Conservation (phyloP, 208 protist genomes). For the Trypanosomatidae sp. region DNA sequence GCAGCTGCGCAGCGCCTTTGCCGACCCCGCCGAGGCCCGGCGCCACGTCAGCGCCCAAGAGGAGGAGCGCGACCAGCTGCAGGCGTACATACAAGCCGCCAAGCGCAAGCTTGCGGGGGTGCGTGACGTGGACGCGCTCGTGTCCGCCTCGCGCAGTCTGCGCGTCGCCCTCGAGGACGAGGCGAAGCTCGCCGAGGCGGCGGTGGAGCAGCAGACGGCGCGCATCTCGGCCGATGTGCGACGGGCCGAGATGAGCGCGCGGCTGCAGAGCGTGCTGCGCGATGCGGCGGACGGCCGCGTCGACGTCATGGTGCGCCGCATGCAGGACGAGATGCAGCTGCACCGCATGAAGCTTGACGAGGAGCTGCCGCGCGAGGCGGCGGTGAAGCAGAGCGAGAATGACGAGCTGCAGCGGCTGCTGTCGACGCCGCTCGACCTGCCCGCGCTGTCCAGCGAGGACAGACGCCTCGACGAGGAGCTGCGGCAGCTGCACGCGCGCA, state of each 20-base stretch:
- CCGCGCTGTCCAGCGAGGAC: constrained; percentile 33
- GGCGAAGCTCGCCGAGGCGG: constrained; percentile 45
- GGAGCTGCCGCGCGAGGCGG: constrained; percentile 72
- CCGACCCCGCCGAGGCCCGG: constrained; percentile 63
- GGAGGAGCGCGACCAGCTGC: constrained; percentile 60
- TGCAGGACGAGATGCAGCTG: constrained; percentile 81
- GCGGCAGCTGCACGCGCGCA: constrained; percentile 27
- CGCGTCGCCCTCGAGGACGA: constrained; percentile 65
- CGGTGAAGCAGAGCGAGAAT: constrained; percentile 61
- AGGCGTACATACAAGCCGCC: constrained; percentile 54
- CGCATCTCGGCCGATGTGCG: constrained; percentile 55
- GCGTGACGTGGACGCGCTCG: constrained; percentile 64
- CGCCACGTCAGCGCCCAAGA: constrained; percentile 56
- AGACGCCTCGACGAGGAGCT: constrained; percentile 63
- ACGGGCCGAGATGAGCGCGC: constrained; percentile 60
- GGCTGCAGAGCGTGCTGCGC: constrained; percentile 74
- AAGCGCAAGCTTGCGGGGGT: constrained; percentile 55
- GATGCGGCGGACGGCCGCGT: constrained; percentile 63
- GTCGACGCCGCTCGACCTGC: constrained; percentile 78
- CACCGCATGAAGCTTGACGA: constrained; percentile 81
- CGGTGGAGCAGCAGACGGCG: constrained; percentile 68
- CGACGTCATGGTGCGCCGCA: constrained; percentile 72
- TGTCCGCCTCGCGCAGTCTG: constrained; percentile 56
- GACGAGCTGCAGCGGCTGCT: constrained; percentile 59
- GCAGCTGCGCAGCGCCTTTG: constrained; percentile 40